Base-by-base conservation (phyloP, 768 basidiomycete genomes). In the Suillus plorans region DNA sequence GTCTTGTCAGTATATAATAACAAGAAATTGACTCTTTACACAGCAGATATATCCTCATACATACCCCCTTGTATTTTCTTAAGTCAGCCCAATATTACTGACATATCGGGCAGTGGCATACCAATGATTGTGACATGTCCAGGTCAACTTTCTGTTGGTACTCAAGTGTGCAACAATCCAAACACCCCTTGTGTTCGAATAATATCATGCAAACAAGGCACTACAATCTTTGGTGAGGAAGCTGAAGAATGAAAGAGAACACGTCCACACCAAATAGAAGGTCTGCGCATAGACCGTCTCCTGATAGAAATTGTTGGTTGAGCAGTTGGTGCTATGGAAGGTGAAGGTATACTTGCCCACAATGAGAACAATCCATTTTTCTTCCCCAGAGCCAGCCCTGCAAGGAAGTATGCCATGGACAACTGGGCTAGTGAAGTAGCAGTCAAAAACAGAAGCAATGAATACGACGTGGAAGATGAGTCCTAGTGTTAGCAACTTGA, bases 91-190 rank as follows among this genome's bases (percentile, higher is more conserved):
- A 28, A 65, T 62, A 55, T 14, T 25, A 5, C 25, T 52, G 16
- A 39, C 3, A 47, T 20, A 36, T 55, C 20, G 22, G 52, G 8
- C 44, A 47, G 60, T 3, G 57, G 69, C 77, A 14, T 67, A 86
- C 90, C 94, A 66, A 95, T 94, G 62, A 95, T 85, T 25, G 94
- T 92, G 31, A 95, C 92, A 73, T 95, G 94, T 9, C 94, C 94
- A 2, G 94, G 93, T 28, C 94, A 78, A 73, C 90, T 92, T 70
- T 95, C 94, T 5, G 94, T 95, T 28, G 94, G 94, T 4, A 95
- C 93, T 36, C 86, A 83, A 1, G 93, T 95, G 74, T 95, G 92
- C 7, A 90, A 92, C 25, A 95, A 82, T 7, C 94, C 94, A 75
- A 89, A 94, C 6, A 89, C 89, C 18, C 94, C 93, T 61, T 89